Evolutionary conservation across 495 filamentous ascomycete genomes (phyloP), one percentile per base, ranked within the genome.

Genomic region (Xylaria castorea): DNA sequence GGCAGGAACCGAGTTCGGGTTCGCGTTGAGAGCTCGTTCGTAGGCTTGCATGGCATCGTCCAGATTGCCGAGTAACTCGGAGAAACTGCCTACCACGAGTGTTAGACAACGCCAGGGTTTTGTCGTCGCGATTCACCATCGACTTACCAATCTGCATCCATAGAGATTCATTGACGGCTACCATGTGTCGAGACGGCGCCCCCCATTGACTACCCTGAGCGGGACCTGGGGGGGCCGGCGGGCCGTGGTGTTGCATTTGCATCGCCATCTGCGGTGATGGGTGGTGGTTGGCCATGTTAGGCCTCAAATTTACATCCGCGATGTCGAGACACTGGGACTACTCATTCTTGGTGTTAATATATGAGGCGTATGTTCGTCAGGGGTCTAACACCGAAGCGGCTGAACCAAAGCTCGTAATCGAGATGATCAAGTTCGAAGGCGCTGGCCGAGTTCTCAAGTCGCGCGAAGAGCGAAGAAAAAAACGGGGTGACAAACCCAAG

Each of bases 111-210:
- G 50, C 74, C 72, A 63, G 66, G 22, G 64, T 65, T 11, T 32
- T 32, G 14, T 25, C 1, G 65, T 38, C 27, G 34, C 14, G 40
- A 14, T 8, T 5, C 32, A 48, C 71, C 72, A 64, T 25, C n/a
- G 42, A 74, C 89, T 72, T 89, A 97, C 95, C 96, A 66, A 99
- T 92, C 77, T 95, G 92, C 68, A 97, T 87, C 96, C 96, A 99
- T n/a, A 97, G 89, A 53, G 86, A 86, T 80, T 98, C 96, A 78
- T 95, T 99, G 42, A 93, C 78, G 1, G 79, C 75, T 11, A 81
- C 71, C 30, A 89, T 80, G 73, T 87, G 85, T 40, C 86, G 85
- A 68, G 81, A 80, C 55, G 84, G 80, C 1, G 77, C 74, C 57
- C 80, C 74, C 60, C 81, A 80, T 63, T 78, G 74, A 51, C 30